Evolutionary conservation across 768 basidiomycete species (phyloP).

Genomic region (Kwoniella sp.): DNA sequence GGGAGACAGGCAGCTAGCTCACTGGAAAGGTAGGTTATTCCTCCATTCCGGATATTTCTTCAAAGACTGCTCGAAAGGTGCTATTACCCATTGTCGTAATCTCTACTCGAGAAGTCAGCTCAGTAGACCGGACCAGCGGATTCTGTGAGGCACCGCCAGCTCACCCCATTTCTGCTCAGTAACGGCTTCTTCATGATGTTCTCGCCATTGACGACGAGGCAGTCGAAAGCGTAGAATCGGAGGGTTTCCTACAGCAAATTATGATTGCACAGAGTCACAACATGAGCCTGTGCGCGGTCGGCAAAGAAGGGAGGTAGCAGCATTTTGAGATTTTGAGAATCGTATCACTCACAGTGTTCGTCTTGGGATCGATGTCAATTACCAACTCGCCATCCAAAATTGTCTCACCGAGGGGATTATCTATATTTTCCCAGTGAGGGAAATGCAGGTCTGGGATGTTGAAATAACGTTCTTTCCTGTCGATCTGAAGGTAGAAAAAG

Average conservation of each 20-base stretch:
- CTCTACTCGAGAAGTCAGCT: slow-evolving; percentile 60
- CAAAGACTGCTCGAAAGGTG: slow-evolving; percentile 73
- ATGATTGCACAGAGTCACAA: background rate
- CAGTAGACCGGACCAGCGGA: background rate
- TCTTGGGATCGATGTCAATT: slow-evolving; percentile 78
- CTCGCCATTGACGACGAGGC: slow-evolving; percentile 78
- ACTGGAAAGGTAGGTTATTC: slow-evolving; percentile 78
- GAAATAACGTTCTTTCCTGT: slow-evolving; percentile 87
- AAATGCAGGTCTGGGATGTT: slow-evolving; percentile 76
- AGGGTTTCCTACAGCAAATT: slow-evolving; percentile 68
- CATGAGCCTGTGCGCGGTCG: background rate
- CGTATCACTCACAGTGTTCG: slow-evolving; percentile 63
- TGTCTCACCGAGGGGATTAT: slow-evolving; percentile 71
- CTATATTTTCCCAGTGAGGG: slow-evolving; percentile 78
- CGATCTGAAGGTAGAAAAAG: slow-evolving; percentile 65
- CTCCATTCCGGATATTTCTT: slow-evolving; percentile 69
- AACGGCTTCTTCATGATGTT: slow-evolving; percentile 83
- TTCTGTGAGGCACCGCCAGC: too few relatives aligned
- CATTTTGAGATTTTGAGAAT: too few relatives aligned
- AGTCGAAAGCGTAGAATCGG: slow-evolving; percentile 87
- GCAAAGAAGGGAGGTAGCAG: too few relatives aligned
- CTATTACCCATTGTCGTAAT: slow-evolving; percentile 76
- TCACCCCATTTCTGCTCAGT: slow-evolving; percentile 85
- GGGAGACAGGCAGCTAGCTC: too few relatives aligned
- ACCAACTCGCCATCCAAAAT: slow-evolving; percentile 94